Base-by-base conservation (phyloP, 768 basidiomycete genomes). In the Leccinum uliginosum region DNA sequence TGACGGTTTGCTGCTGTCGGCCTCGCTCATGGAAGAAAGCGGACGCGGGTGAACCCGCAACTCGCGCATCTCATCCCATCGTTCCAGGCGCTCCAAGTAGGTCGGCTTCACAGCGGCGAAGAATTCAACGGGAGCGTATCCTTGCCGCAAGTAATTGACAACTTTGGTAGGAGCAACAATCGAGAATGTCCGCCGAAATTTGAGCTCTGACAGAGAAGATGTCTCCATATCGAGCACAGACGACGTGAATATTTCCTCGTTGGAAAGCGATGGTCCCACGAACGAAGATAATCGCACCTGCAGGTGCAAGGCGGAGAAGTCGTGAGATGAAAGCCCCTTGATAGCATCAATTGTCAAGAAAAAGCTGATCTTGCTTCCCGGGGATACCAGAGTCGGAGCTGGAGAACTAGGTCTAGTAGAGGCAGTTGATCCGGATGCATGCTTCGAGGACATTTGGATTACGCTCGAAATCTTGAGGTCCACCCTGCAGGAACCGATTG, bases 11-110 rank as follows among this genome's bases (percentile, higher is more conserved):
- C 62, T 73, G 47, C 62, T 73, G 47, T 82, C 80, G 3, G 56
- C 21, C 49, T 66, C 68, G 35, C 65, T 63, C 27, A 51, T 57
- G 24, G 67, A 53, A 53, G 69, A 73, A 47, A 74, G 67, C 44
- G 77, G 71, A 35, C 59, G 70, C 59, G 73, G 74, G 65, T 67
- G 75, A 57, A 76, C 73, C 60, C 83, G 82, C 49, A 88, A 83
- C 61, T 98, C 94, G 32, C 93, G 84, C 78, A 91, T 80, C 67
- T 94, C 90, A 67, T 98, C 96, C 94, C 93, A 97, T 55, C 89
- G 82, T 66, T 94, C 93, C 72, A 98, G 75, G 6, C 93, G 83
- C 59, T 92, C 89, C 62, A 98, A 71, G 71, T 96, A 98, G 15
- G 86, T 87, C 14, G 91, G 82, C 50, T 83, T 85, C 58, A 88